A percentile compares a stretch with the other conserved stretches of the same genome.
Evolutionary conservation across 2,329 filamentous ascomycete genomes (phyloP).

Genomic region (Cordyceps cateniannulata): DNA sequence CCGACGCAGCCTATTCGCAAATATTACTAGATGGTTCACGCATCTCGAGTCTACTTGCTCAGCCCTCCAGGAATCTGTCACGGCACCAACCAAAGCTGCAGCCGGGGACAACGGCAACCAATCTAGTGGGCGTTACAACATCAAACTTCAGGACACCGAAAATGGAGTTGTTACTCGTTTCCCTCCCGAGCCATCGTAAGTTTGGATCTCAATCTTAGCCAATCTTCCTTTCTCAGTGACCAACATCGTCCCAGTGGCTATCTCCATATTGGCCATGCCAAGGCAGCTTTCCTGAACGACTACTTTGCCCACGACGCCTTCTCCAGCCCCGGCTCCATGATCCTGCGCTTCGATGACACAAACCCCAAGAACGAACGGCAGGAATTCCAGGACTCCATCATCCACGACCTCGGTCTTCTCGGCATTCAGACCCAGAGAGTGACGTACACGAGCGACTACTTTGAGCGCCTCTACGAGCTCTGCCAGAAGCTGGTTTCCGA

Average conservation of each 20-base stretch:
- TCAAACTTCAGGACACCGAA: slow-evolving; percentile 69
- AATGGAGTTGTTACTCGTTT: slow-evolving; percentile 81
- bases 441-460: slow-evolving; percentile 93
- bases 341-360: slow-evolving; percentile 86
- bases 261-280: slow-evolving; percentile 84
- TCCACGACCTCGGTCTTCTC: slow-evolving; percentile 78
- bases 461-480: slow-evolving; percentile 82
- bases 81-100: not conserved
- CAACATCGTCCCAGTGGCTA: slow-evolving; percentile 48
- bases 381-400: slow-evolving; percentile 81
- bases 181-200: slow-evolving; percentile 76
- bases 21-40: slow-evolving; percentile 6
- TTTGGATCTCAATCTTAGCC: not conserved
- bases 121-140: slow-evolving; percentile 53
- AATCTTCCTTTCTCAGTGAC: not conserved
- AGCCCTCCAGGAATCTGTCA: not conserved
- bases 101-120: not conserved
- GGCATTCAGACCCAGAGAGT: slow-evolving; percentile 75
- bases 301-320: slow-evolving; percentile 88
- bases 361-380: slow-evolving; percentile 90
- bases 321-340: slow-evolving; percentile 73
- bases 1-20: not conserved
- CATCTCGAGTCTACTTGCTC: not conserved
- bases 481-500: slow-evolving; percentile 75
- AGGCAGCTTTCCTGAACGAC: slow-evolving; percentile 79